Evolutionary conservation across 352 stramenopile genomes (phyloP).

Genomic region (Phytophthora podocarpi): DNA sequence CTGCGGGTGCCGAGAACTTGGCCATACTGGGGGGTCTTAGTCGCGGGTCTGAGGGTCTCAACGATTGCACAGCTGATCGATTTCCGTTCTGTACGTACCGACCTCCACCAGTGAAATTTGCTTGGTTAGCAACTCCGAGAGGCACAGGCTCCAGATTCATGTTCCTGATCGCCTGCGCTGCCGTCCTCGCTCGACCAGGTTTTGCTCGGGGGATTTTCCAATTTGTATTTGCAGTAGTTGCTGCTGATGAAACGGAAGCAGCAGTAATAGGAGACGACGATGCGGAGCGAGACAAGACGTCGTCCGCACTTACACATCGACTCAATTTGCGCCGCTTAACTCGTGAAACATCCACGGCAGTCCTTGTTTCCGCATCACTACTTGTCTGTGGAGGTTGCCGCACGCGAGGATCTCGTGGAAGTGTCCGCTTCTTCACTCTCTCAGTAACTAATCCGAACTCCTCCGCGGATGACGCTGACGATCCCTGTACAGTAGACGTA

Average conservation of each 20-base stretch:
- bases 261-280: slow-evolving; percentile 18
- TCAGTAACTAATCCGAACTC: not conserved
- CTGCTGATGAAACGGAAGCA: not conserved
- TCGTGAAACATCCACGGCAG: not conserved
- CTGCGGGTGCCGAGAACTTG: slow-evolving; percentile 12
- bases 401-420: not conserved
- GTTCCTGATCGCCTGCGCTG: slow-evolving; percentile 43
- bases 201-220: slow-evolving; percentile 27
- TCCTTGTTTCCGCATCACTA: slow-evolving; percentile 11
- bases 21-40: slow-evolving; percentile 22
- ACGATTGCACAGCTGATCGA: slow-evolving; percentile 28
- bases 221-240: not conserved
- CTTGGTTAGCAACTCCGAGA: slow-evolving; percentile 39
- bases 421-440: slow-evolving; percentile 2
- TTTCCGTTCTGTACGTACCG: slow-evolving; percentile 78
- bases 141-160: slow-evolving; percentile 58
- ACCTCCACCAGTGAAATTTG: slow-evolving; percentile 47
- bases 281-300: slow-evolving; percentile 16
- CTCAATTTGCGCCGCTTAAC: slow-evolving; percentile 31
- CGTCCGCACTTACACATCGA: slow-evolving; percentile 22
- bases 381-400: slow-evolving; percentile 1
- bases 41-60: slow-evolving; percentile 15
- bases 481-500: slow-evolving; percentile 2
- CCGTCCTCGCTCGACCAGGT: slow-evolving; percentile 20
- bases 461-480: slow-evolving; percentile 6